Evolutionary conservation across 495 filamentous ascomycete species (phyloP).

Genomic region (Chaetomium cochliodes): DNA sequence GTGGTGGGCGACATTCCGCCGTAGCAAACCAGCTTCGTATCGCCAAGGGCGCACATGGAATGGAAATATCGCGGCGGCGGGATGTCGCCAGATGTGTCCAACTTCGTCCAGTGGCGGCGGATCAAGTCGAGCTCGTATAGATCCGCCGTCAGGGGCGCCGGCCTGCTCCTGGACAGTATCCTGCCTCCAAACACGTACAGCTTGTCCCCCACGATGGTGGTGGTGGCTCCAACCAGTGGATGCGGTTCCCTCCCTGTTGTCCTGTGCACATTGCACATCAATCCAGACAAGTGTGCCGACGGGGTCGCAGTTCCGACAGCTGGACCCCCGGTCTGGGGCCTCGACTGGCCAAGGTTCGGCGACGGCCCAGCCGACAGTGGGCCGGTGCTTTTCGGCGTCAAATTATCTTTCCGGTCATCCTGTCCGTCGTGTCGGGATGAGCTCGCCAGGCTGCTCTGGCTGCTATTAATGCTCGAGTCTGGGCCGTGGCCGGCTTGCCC

Average conservation of each 20-base stretch:
- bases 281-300: constrained; percentile 67
- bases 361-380: constrained; percentile 52
- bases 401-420: constrained; percentile 48
- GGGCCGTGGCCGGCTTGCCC: constrained; percentile 25
- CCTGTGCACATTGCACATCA: constrained; percentile 88
- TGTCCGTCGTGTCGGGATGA: constrained; percentile 41
- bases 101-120: constrained; percentile 84
- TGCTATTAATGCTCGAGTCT: constrained; percentile 49
- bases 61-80: constrained; percentile 95
- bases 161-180: constrained; percentile 75
- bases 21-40: constrained; percentile 95
- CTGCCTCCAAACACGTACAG: constrained; percentile 95
- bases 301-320: constrained; percentile 51
- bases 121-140: constrained; percentile 92
- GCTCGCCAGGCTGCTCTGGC: constrained; percentile 55
- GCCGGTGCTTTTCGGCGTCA: constrained; percentile 52
- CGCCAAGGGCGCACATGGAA: constrained; percentile 87
- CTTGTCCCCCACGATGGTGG: constrained; percentile 90
- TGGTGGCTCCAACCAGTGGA: constrained; percentile 89
- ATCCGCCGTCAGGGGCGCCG: constrained; percentile 76
- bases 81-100: constrained; percentile 79
- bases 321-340: constrained; percentile 48
- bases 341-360: constrained; percentile 38
- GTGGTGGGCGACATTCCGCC: constrained; percentile 91
- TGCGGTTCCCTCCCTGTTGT: constrained; percentile 91